Evolutionary conservation across 2,329 filamentous ascomycete species (phyloP).

Genomic region (Calonectria ilicicola): DNA sequence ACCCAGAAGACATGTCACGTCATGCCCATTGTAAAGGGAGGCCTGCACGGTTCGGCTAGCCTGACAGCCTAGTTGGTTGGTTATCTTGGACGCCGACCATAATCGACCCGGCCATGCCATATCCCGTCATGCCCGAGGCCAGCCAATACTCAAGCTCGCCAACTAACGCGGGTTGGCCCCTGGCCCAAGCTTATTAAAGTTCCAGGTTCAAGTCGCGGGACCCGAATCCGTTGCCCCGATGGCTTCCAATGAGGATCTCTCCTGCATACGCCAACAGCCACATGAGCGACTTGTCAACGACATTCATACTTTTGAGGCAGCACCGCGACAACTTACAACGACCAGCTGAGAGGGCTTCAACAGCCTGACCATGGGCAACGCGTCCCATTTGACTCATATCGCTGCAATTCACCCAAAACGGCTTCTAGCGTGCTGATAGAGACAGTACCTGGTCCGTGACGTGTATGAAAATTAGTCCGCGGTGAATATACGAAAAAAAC

Average conservation of each 20-base stretch:
- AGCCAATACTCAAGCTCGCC: background rate
- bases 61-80: background rate
- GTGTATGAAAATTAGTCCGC: background rate
- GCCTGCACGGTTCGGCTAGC: background rate
- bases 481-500: background rate
- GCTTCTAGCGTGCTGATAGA: background rate
- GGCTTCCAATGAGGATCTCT: slow-evolving; percentile 16
- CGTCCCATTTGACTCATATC: background rate
- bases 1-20: slow-evolving; percentile 15
- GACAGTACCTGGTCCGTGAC: background rate
- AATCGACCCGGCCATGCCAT: background rate
- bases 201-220: slow-evolving; percentile 11
- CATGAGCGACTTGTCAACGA: background rate
- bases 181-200: slow-evolving; percentile 7
- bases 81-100: background rate
- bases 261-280: slow-evolving; percentile 11
- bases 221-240: slow-evolving; percentile 27
- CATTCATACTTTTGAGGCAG: background rate
- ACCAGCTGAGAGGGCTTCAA: background rate
- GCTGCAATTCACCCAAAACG: background rate
- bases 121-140: background rate
- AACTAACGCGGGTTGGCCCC: background rate
- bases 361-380: background rate
- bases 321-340: background rate
- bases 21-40: background rate